Conservation (phyloP, 2,329 filamentous ascomycete species). For the Xylaria digitata region DNA sequence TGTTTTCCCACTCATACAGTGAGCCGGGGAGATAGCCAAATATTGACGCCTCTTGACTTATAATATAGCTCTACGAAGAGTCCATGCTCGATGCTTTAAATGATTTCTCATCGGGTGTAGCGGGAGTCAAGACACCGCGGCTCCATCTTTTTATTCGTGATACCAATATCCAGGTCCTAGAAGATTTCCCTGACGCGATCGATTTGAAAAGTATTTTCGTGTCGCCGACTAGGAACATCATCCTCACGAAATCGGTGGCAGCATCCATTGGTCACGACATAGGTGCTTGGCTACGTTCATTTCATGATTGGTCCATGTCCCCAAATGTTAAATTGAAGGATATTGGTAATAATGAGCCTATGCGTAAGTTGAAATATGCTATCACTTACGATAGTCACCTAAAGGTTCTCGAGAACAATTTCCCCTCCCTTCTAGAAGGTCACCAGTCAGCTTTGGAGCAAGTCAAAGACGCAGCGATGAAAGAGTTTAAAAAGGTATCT, state of each 20-base stretch:
- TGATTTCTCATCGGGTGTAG: not conserved
- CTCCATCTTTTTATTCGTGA: conserved; percentile 50
- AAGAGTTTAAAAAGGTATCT: conserved; percentile 10
- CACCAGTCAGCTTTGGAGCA: conserved; percentile 46
- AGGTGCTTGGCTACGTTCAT: conserved; percentile 51
- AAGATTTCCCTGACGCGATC: conserved; percentile 51
- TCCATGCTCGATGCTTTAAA: conserved; percentile 20
- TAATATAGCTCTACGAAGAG: conserved; percentile 18
- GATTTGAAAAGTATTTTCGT: conserved; percentile 52
- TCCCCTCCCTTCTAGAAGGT: conserved; percentile 47
- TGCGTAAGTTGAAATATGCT: conserved; percentile 53
- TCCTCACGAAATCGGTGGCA: conserved; percentile 30
- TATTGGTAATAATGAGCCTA: conserved; percentile 48
- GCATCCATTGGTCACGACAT: conserved; percentile 47
- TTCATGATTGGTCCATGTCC: conserved; percentile 51
- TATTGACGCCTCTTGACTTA: not conserved
- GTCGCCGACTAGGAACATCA: conserved; percentile 30
- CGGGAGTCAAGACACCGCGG: conserved; percentile 2
- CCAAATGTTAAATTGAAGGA: conserved; percentile 28
- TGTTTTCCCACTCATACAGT: not conserved
- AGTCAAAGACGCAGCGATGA: conserved; percentile 36
- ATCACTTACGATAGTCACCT: conserved; percentile 54
- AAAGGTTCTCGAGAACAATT: conserved; percentile 48
- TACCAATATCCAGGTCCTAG: conserved; percentile 52
- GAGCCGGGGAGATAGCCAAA: no score